phyloP scores from a whole-genome alignment of 2,329 filamentous ascomycete genomes.

The Catunica adiposa region DNA sequence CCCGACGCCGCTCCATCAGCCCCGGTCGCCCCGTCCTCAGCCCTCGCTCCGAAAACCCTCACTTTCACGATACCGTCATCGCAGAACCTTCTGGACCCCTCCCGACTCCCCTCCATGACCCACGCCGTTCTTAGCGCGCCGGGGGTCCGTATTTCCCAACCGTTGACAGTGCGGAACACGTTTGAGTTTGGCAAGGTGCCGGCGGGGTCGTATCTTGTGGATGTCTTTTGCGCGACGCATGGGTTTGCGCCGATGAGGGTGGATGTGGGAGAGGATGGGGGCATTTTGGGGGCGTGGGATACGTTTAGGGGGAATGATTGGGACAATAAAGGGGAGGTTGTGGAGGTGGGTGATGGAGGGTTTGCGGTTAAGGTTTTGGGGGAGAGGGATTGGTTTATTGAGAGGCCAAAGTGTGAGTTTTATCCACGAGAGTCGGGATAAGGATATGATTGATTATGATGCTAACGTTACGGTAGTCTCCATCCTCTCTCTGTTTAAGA shows the following conservation, averaged over 20 bases:
- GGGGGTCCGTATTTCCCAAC: constrained; percentile 31
- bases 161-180: constrained; percentile 49
- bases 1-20: constrained; percentile 21
- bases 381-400: constrained; percentile 58
- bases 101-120: constrained; percentile 45
- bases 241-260: constrained; percentile 66
- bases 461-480: constrained; percentile 39
- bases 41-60: constrained; percentile 26
- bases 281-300: constrained; percentile 54
- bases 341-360: constrained; percentile 23
- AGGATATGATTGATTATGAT: not conserved
- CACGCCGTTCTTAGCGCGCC: constrained; percentile 42
- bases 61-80: constrained; percentile 32
- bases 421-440: not conserved
- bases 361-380: constrained; percentile 47
- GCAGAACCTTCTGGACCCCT: constrained; percentile 30
- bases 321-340: constrained; percentile 61
- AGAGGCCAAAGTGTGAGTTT: constrained; percentile 59
- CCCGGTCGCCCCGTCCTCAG: constrained; percentile 23
- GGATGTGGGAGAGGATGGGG: constrained; percentile 71
- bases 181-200: constrained; percentile 63
- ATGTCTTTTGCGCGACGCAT: constrained; percentile 59
- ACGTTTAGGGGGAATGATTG: constrained; percentile 82
- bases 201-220: constrained; percentile 61
- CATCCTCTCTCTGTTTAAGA: constrained; percentile 70